These are phyloP conservation scores for Incumbomyces lentus DNA, from an alignment of 2,329 filamentous ascomycete genomes.

Conservation along the genomic window DNA sequence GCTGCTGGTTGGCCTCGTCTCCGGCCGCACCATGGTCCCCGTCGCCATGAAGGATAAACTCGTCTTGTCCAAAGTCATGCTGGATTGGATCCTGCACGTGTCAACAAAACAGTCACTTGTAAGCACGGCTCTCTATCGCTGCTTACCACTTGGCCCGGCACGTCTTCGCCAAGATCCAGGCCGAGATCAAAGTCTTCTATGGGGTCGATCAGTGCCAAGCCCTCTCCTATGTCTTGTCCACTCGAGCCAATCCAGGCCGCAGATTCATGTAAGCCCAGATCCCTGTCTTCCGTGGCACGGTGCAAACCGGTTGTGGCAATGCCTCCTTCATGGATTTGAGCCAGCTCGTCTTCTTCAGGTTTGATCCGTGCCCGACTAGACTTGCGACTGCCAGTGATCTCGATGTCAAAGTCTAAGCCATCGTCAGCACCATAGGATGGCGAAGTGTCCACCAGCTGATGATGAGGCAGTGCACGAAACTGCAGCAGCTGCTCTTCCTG, in stretches of 20 bases:
- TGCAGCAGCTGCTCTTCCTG: conserved; percentile 17
- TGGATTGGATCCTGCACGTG: conserved; percentile 9
- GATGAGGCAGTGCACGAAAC: not conserved
- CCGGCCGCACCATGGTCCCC: conserved; percentile 4
- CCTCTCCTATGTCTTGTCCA: no score
- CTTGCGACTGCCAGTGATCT: no score
- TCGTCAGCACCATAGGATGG: conserved; percentile 12
- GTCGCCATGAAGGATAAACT: conserved; percentile 23
- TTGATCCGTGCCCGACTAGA: no score
- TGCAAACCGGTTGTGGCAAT: not conserved
- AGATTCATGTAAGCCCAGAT: no score
- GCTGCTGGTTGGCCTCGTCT: not conserved
- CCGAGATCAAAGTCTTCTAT: no score
- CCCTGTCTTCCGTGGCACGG: no score
- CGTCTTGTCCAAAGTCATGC: conserved; percentile 24
- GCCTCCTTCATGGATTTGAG: not conserved
- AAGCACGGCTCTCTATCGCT: not conserved
- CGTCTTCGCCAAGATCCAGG: no score
- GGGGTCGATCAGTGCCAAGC: no score
- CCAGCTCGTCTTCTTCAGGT: not conserved
- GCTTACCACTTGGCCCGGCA: not conserved
- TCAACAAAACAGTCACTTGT: no score
- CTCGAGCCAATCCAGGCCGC: no score
- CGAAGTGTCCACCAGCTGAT: not conserved
- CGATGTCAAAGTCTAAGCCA: conserved; percentile 28